Conservation (phyloP, 2,329 filamentous ascomycete species). For the Magnaporthales sp. region DNA sequence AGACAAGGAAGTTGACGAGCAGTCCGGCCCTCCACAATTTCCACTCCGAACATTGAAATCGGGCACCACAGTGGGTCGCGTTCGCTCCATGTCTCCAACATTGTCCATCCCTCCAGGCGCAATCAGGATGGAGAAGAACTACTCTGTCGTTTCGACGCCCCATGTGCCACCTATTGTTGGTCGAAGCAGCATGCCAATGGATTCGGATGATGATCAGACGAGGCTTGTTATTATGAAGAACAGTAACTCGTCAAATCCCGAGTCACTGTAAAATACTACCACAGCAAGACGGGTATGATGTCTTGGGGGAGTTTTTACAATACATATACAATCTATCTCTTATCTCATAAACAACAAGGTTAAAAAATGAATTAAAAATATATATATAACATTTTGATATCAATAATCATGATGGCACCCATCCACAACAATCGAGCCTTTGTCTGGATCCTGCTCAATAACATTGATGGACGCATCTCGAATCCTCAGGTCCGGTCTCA, state of each 20-base stretch:
- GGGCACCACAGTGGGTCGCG: background rate
- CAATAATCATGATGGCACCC: background rate
- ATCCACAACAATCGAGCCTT: background rate
- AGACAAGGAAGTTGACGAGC: background rate
- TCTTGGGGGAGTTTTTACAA: background rate
- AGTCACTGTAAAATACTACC: background rate
- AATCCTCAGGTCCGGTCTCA: background rate
- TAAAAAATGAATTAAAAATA: background rate
- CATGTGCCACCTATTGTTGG: background rate
- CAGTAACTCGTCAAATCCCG: background rate
- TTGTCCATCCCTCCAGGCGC: background rate
- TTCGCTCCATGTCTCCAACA: background rate
- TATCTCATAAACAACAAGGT: background rate
- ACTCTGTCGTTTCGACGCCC: conserved; percentile 2
- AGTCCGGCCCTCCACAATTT: background rate
- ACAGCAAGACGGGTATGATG: background rate
- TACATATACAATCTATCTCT: background rate
- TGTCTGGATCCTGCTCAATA: background rate
- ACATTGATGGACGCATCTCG: background rate
- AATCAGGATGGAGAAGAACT: conserved; percentile 1
- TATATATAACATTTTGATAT: background rate
- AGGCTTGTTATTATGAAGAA: background rate
- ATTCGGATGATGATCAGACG: background rate
- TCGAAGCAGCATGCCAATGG: background rate
- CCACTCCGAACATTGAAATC: background rate